Evolutionary conservation across 1,284 basidiomycete species (phyloP).

Genomic region (Rhodotorula sp.): DNA sequence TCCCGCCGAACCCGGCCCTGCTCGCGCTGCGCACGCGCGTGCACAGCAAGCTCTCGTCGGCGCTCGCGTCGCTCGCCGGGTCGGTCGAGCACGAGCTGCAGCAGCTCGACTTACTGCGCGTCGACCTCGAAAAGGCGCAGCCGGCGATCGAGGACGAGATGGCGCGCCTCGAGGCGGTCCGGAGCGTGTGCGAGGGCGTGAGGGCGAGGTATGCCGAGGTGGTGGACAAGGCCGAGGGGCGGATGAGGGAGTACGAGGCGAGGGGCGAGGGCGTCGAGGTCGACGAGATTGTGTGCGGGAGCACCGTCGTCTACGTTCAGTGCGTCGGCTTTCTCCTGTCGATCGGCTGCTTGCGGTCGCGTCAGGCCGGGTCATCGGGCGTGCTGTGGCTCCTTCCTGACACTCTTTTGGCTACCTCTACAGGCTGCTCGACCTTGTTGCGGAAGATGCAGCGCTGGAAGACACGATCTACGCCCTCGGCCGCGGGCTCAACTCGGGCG

Average conservation of each 20-base stretch:
- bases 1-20: conserved; percentile 74
- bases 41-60: conserved; percentile 69
- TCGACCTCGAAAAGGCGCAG: conserved; percentile 81
- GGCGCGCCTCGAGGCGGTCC: conserved; percentile 90
- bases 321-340: conserved; percentile 55
- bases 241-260: conserved; percentile 67
- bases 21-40: conserved; percentile 79
- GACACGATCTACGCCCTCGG: conserved; percentile 98
- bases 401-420: background rate
- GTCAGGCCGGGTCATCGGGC: fast-evolving
- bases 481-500: conserved; percentile 78
- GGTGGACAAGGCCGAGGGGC: conserved; percentile 66
- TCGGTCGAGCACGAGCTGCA: conserved; percentile 66
- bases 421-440: conserved; percentile 89
- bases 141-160: conserved; percentile 95
- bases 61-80: conserved; percentile 62
- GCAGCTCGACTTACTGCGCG: conserved; percentile 73
- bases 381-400: background rate
- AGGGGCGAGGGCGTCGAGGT: conserved; percentile 74
- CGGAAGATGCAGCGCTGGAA: conserved; percentile 98
- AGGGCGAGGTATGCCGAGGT: conserved; percentile 65
- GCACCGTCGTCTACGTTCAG: conserved; percentile 96
- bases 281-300: conserved; percentile 90
- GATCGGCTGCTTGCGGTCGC: background rate
- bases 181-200: conserved; percentile 82